Evolutionary conservation across 345 rosid species (phyloP).

Genomic region (Acer campestre): DNA sequence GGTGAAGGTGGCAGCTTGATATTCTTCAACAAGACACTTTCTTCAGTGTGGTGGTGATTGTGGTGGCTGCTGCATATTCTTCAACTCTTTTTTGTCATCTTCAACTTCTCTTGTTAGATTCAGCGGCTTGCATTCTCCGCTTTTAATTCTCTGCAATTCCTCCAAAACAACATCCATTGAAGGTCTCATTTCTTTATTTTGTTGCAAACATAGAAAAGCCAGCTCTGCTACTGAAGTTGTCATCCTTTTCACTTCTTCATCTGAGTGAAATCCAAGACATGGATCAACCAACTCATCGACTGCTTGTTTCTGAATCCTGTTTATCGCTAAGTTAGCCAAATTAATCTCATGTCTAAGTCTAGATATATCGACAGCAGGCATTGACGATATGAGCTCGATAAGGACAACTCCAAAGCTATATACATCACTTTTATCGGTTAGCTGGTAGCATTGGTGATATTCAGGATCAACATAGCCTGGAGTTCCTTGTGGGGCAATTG

Average conservation of each 20-base stretch:
- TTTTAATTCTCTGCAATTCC: constrained; percentile 43
- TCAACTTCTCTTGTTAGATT: constrained; percentile 1
- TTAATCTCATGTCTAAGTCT: constrained; percentile 59
- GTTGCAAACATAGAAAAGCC: constrained; percentile 66
- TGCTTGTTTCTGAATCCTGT: constrained; percentile 45
- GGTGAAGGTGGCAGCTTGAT: constrained; percentile 47
- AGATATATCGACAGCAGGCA: constrained; percentile 66
- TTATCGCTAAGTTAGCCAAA: constrained; percentile 62
- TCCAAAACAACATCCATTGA: constrained; percentile 53
- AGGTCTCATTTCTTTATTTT: constrained; percentile 55
- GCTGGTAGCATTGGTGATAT: constrained; percentile 60
- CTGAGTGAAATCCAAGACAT: constrained; percentile 44
- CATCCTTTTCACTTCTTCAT: constrained; percentile 32
- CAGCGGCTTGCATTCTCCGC: constrained; percentile 24
- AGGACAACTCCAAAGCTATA: constrained; percentile 82
- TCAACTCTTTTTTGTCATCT: constrained; percentile 10
- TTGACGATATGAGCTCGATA: constrained; percentile 57
- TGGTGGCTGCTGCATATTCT: constrained; percentile 23
- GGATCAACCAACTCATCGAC: constrained; percentile 56
- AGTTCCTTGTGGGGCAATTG: constrained; percentile 77
- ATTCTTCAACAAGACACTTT: constrained; percentile 34
- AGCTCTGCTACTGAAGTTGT: constrained; percentile 37
- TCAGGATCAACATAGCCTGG: constrained; percentile 76
- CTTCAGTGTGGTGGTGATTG: constrained; percentile 45
- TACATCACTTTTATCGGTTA: constrained; percentile 70